Conservation (phyloP, 768 basidiomycete genomes). For the Pisolithus orientalis region DNA sequence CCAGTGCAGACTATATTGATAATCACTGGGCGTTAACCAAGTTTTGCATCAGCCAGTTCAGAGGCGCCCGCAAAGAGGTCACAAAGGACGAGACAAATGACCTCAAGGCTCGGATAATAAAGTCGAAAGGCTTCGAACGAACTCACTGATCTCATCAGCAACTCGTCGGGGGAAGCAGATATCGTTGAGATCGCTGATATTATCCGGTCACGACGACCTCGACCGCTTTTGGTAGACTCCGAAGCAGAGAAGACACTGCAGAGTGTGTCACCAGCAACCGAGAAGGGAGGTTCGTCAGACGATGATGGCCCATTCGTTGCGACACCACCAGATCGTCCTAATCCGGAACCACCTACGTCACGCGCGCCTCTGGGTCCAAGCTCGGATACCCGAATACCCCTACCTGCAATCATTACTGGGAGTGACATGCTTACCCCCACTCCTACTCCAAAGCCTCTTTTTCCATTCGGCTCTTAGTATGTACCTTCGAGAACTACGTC, state of each 20-base stretch:
- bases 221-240: constrained; percentile 12
- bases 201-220: constrained; percentile 30
- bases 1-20: constrained; percentile 67
- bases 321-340: constrained; percentile 49
- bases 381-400: constrained; percentile 29
- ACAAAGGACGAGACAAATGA: constrained; percentile 55
- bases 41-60: constrained; percentile 82
- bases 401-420: constrained; percentile 36
- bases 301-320: constrained; percentile 21
- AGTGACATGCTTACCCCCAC: constrained; percentile 44
- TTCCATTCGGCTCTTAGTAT: constrained; percentile 6
- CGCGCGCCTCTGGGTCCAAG: constrained; percentile 38
- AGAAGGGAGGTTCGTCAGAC: constrained; percentile 20
- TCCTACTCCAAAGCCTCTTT: constrained; percentile 25
- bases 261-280: background rate
- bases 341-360: constrained; percentile 51
- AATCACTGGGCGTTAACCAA: constrained; percentile 84
- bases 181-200: constrained; percentile 47
- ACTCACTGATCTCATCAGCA: constrained; percentile 44
- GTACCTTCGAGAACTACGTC: background rate
- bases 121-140: constrained; percentile 60
- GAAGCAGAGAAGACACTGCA: background rate
- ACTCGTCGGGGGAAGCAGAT: constrained; percentile 58
- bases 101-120: constrained; percentile 46
- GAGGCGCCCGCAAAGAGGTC: constrained; percentile 50